Evolutionary conservation across 345 rosid species (phyloP).

Genomic region (Turnera subulata): DNA sequence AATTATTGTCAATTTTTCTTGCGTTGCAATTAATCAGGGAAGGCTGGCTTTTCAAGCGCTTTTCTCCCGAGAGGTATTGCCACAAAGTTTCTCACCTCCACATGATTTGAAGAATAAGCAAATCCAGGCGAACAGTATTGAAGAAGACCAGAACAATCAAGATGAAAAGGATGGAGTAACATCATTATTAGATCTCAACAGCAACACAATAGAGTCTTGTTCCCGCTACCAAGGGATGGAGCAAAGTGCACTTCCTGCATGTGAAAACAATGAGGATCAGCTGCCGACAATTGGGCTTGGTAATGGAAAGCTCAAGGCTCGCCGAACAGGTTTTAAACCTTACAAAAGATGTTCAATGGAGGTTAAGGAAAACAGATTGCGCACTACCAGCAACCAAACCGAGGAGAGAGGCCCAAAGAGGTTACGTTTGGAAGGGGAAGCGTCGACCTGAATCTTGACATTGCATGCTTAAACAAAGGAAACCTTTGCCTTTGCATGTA

Average conservation of each 20-base stretch:
- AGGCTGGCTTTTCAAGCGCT: conserved; percentile 87
- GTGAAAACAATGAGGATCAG: conserved; percentile 32
- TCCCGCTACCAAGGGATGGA: conserved; percentile 35
- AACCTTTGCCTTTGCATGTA: conserved; percentile 28
- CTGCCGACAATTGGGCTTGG: conserved; percentile 55
- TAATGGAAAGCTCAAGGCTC: conserved; percentile 47
- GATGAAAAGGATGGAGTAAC: conserved; percentile 31
- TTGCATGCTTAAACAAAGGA: conserved; percentile 32
- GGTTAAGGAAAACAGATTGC: conserved; percentile 55
- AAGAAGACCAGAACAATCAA: conserved; percentile 31
- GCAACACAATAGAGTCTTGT: conserved; percentile 21
- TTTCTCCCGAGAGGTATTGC: conserved; percentile 73
- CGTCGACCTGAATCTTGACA: conserved; percentile 41
- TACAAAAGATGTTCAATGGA: conserved; percentile 86
- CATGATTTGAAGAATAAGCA: conserved; percentile 24
- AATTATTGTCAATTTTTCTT: neutral
- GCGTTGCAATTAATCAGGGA: conserved; percentile 52
- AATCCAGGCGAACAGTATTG: conserved; percentile 19
- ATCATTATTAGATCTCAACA: conserved; percentile 48
- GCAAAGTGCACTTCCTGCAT: conserved; percentile 19
- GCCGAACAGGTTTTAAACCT: conserved; percentile 82
- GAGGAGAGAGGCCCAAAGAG: conserved; percentile 80
- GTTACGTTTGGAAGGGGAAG: conserved; percentile 71
- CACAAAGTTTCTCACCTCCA: conserved; percentile 88
- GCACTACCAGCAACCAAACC: conserved; percentile 37